These are phyloP conservation scores for Uronychia binucleata DNA, from an alignment of 73 alveolate genomes.

Conservation along the genomic window DNA sequence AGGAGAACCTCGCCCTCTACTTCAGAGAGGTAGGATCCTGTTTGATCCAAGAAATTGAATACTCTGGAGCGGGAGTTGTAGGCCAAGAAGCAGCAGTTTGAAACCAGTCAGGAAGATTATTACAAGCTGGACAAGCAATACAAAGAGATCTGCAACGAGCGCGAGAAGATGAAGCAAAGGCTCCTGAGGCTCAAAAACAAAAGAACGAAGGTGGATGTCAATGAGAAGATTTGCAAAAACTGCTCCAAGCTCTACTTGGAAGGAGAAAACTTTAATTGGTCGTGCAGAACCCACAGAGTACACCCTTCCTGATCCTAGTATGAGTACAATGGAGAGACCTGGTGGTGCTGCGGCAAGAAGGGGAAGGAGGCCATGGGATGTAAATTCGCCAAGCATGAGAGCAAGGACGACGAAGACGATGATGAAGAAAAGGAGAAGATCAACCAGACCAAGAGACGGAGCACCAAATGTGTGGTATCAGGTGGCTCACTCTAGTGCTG, in stretches of 20 bases:
- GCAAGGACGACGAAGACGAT: slow-evolving; percentile 68
- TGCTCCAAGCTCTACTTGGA: slow-evolving; percentile 69
- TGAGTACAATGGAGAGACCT: slow-evolving; percentile 68
- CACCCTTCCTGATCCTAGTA: background rate
- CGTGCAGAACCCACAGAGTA: slow-evolving; percentile 67
- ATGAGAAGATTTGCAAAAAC: slow-evolving; percentile 70
- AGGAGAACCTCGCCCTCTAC: too few relatives aligned
- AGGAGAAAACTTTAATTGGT: slow-evolving; percentile 76
- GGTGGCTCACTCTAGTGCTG: slow-evolving; percentile 25
- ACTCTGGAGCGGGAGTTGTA: slow-evolving; percentile 10
- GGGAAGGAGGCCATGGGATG: slow-evolving; percentile 75
- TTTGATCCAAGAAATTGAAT: too few relatives aligned
- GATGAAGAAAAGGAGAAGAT: slow-evolving; percentile 1
- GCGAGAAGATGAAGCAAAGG: slow-evolving; percentile 61
- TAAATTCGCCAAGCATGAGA: slow-evolving; percentile 56
- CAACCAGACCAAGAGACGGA: slow-evolving; percentile 3
- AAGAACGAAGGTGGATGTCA: slow-evolving; percentile 37
- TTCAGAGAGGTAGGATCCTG: too few relatives aligned
- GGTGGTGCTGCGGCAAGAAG: slow-evolving; percentile 84
- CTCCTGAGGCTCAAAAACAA: slow-evolving; percentile 46
- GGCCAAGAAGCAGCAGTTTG: slow-evolving; percentile 27
- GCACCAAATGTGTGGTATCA: slow-evolving; percentile 22
- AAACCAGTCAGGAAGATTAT: slow-evolving; percentile 40
- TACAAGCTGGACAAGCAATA: slow-evolving; percentile 41
- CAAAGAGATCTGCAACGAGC: slow-evolving; percentile 22